Percentiles rank a stretch among this genome's conserved stretches.
These are phyloP conservation scores for Aphelidium insulamus DNA, from an alignment of 371 early-diverging fungal species.

Conservation along the genomic window DNA sequence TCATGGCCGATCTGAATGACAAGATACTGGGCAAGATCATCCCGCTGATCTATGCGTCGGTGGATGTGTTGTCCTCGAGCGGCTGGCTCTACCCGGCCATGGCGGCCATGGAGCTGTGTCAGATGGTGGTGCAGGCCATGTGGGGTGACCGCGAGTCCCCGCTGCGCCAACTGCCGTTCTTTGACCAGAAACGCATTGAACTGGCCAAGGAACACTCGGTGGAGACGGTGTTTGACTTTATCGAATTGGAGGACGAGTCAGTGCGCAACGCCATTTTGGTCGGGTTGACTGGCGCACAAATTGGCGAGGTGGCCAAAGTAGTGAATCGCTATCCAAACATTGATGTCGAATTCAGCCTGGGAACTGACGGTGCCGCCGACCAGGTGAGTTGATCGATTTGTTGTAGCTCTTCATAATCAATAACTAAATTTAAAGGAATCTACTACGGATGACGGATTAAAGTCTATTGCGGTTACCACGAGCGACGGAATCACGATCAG, in stretches of 20 bases:
- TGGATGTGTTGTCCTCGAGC: slow-evolving; percentile 79
- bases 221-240: slow-evolving; percentile 73
- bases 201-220: slow-evolving; percentile 37
- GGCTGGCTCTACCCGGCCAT: slow-evolving; percentile 81
- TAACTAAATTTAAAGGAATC: no score
- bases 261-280: slow-evolving; percentile 44
- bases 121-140: slow-evolving; percentile 90
- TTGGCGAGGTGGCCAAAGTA: slow-evolving; percentile 62
- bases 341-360: slow-evolving; percentile 46
- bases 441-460: no score
- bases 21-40: slow-evolving; percentile 39
- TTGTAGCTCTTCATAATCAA: no score
- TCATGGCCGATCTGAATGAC: slow-evolving; percentile 64
- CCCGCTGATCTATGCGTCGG: slow-evolving; percentile 74
- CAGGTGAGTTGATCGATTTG: no score
- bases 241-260: slow-evolving; percentile 79
- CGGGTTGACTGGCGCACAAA: slow-evolving; percentile 25
- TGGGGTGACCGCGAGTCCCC: slow-evolving; percentile 86
- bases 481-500: slow-evolving; percentile 25
- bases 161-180: slow-evolving; percentile 73
- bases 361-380: no score
- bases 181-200: slow-evolving; percentile 39
- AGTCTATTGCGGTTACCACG: slow-evolving; percentile 6
- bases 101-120: slow-evolving; percentile 81
- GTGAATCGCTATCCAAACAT: slow-evolving; percentile 86